Base-by-base conservation (phyloP, 1,139 yeast genomes). In the Lipomyces yarrowii region DNA sequence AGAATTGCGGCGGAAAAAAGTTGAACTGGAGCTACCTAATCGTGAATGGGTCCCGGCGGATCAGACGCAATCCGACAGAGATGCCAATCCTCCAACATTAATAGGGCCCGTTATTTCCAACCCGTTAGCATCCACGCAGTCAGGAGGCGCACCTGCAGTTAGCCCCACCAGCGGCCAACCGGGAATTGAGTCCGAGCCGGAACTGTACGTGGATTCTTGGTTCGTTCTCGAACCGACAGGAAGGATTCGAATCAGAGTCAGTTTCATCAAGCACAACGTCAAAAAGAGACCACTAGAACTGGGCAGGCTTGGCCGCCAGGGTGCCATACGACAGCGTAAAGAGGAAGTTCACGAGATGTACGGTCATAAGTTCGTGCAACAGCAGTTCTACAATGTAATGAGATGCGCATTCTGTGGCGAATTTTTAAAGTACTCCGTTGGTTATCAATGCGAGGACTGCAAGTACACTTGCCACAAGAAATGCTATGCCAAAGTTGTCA, bases 341-440 rank as follows among this genome's bases (percentile, higher is more conserved):
- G 98, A 93, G 75, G 98, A 93, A 74, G 91, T 94, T 1, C 91
- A 87, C 76, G 98, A 93, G 78, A 96, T 94, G 74, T 96, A 91
- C 75, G 99, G 99, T 15, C 99, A 94, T 79, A 96, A 91, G 77
- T 94, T 94, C 80, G 96, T 91, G 54, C 97, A 91, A 76, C 94
- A 91, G 73, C 97, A 92, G 76, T 92, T 94, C 76, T 94, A 94
- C 83, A 91, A 91, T 73, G 91, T 94, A 73, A 94, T 94, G 98
- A 87, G 96, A 71, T 94, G 99, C 80, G 97, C 98, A 0, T 86
- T 92, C 69, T 94, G 99, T 83, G 97, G 97, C 11, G 98, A 94
- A 69, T 93, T 94, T 75, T 82, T 94, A 71, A 89, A 97, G 73
- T 78, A 79, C 64, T 92, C 94, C 70, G 87, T 91, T n/a, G 98